Evolutionary conservation across 2,329 filamentous ascomycete genomes (phyloP).

Genomic region (Cladosporium oxysporum): DNA sequence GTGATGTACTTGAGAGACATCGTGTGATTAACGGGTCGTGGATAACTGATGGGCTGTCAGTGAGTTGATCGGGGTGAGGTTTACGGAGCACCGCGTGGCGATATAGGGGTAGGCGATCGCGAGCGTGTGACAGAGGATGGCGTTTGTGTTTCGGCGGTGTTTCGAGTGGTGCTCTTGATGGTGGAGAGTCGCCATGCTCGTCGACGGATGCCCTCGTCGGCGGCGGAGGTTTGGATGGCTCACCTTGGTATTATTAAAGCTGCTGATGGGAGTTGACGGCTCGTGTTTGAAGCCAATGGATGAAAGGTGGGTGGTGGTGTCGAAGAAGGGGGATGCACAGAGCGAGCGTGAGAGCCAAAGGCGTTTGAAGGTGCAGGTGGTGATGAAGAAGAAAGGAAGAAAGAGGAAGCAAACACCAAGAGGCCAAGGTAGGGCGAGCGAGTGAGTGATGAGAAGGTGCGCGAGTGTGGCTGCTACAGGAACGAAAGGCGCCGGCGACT

Average conservation of each 20-base stretch:
- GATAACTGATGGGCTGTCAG: slow-evolving; percentile 20
- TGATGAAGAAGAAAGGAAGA: slow-evolving; percentile 34
- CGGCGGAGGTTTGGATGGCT: background rate
- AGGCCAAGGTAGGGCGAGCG: slow-evolving; percentile 24
- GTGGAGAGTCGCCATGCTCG: background rate
- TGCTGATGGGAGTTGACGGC: slow-evolving; percentile 15
- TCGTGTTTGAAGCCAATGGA: slow-evolving; percentile 19
- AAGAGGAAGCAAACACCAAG: slow-evolving; percentile 43
- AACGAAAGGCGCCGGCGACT: slow-evolving; percentile 8
- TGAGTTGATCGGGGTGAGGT: background rate
- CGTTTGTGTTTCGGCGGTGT: slow-evolving; percentile 7
- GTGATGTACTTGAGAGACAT: slow-evolving; percentile 60
- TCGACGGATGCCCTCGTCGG: background rate
- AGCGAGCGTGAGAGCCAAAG: slow-evolving; percentile 20
- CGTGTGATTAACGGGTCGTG: slow-evolving; percentile 31
- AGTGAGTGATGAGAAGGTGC: slow-evolving; percentile 16
- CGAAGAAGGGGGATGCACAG: slow-evolving; percentile 6
- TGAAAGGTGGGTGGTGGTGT: background rate
- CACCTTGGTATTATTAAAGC: slow-evolving; percentile 21
- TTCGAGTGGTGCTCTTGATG: background rate
- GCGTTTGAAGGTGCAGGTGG: slow-evolving; percentile 36
- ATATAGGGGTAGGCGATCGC: background rate
- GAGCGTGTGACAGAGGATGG: background rate
- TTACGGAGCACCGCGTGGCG: background rate
- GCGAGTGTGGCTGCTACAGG: slow-evolving; percentile 19